Percentiles rank a stretch among this genome's conserved stretches.
phyloP scores from a whole-genome alignment of 23 red algal species.

The Gracilariopsis chorda region DNA sequence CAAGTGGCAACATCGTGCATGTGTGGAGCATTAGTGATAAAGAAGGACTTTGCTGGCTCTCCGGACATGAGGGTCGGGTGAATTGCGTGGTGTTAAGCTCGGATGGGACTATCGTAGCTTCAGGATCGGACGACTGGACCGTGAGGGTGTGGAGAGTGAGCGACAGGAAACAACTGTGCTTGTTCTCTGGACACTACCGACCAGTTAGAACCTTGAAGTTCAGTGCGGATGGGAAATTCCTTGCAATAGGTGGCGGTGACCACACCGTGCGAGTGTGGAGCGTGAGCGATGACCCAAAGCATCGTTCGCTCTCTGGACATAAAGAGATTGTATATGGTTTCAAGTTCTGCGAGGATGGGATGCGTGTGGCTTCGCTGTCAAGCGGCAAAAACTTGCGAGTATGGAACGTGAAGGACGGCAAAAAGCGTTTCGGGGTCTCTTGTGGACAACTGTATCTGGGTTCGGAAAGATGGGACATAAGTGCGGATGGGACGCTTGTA shows the following conservation, averaged over 20 bases:
- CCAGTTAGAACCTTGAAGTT: background rate
- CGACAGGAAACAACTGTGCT: no score
- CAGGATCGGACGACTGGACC: conserved; percentile 58
- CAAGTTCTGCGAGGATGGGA: background rate
- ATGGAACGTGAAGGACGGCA: no score
- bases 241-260: background rate
- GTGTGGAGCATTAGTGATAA: no score
- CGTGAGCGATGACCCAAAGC: background rate
- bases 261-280: background rate
- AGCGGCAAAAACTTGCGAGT: background rate
- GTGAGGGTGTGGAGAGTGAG: conserved; percentile 48
- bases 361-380: background rate
- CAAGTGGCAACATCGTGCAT: background rate
- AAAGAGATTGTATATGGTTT: background rate
- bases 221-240: background rate
- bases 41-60: no score
- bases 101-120: conserved; percentile 38
- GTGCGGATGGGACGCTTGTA: no score
- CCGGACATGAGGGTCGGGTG: conserved; percentile 48
- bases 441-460: no score
- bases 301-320: background rate
- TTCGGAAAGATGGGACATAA: no score
- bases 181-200: background rate
- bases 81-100: conserved; percentile 31
- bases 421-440: no score